phyloP scores from a whole-genome alignment of 2,329 filamentous ascomycete species.

The Penicillium sp. region DNA sequence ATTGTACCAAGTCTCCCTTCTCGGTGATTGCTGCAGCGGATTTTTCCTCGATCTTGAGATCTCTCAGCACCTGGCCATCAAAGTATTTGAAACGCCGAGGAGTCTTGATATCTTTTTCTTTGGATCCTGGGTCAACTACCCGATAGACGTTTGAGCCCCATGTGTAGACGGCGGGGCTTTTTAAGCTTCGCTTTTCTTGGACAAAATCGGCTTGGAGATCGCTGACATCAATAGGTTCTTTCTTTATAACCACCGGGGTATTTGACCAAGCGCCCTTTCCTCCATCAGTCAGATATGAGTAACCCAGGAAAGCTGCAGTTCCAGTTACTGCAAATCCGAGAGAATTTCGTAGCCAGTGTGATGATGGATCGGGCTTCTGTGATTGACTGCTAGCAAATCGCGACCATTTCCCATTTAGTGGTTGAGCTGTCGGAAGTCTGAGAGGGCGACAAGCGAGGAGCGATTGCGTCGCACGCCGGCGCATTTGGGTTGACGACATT shows the following conservation, averaged over 20 bases:
- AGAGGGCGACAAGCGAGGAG: slow-evolving; percentile 25
- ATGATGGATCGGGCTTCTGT: slow-evolving; percentile 14
- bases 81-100: slow-evolving; percentile 79
- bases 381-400: slow-evolving; percentile 33
- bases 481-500: slow-evolving; percentile 32
- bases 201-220: slow-evolving; percentile 80
- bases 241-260: slow-evolving; percentile 18
- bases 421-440: slow-evolving; percentile 13
- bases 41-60: slow-evolving; percentile 77
- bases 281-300: slow-evolving; percentile 30
- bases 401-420: slow-evolving; percentile 26
- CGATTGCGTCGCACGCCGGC: slow-evolving; percentile 24
- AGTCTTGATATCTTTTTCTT: slow-evolving; percentile 74
- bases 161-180: slow-evolving; percentile 83
- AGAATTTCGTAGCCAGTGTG: slow-evolving; percentile 33
- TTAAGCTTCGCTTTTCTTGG: slow-evolving; percentile 79
- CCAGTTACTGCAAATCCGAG: slow-evolving; percentile 34
- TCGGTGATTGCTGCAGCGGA: slow-evolving; percentile 88
- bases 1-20: slow-evolving; percentile 84
- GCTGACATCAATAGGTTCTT: slow-evolving; percentile 45
- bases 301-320: slow-evolving; percentile 32
- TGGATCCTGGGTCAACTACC: slow-evolving; percentile 81
- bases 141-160: slow-evolving; percentile 87
- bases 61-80: slow-evolving; percentile 77
- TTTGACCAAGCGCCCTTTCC: slow-evolving; percentile 20